These are phyloP conservation scores for Sphaerostilbella broomeana DNA, from an alignment of 2,329 filamentous ascomycete species.

Conservation along the genomic window DNA sequence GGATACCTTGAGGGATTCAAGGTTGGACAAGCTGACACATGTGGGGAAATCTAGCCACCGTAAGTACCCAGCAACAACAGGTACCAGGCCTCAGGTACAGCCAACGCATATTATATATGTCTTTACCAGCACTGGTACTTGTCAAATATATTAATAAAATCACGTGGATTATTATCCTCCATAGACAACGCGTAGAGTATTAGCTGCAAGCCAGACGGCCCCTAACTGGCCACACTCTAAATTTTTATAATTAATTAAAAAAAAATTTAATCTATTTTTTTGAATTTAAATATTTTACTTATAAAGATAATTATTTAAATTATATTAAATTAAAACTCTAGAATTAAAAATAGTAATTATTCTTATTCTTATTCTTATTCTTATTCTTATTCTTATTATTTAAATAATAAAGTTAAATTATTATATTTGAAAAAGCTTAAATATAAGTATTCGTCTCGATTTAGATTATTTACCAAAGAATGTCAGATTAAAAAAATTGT, in stretches of 20 bases:
- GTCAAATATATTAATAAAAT: not conserved
- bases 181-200: not conserved
- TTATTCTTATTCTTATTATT: not conserved
- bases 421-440: not conserved
- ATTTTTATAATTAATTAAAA: not conserved
- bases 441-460: not conserved
- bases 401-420: not conserved
- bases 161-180: not conserved
- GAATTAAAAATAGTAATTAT: not conserved
- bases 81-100: not conserved
- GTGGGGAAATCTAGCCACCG: conserved; percentile 7
- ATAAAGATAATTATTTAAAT: not conserved
- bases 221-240: no score
- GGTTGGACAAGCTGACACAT: conserved; percentile 6
- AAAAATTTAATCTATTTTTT: not conserved
- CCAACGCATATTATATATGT: not conserved
- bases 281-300: conserved; percentile 1
- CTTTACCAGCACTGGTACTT: not conserved
- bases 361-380: not conserved
- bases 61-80: conserved; percentile 2
- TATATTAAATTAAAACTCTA: not conserved
- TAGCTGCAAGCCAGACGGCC: no score
- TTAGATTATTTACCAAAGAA: conserved; percentile 1
- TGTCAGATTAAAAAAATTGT: not conserved
- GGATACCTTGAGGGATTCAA: conserved; percentile 6